Conservation (phyloP, 2,329 filamentous ascomycete species). For the Chaetomiaceae sp. region DNA sequence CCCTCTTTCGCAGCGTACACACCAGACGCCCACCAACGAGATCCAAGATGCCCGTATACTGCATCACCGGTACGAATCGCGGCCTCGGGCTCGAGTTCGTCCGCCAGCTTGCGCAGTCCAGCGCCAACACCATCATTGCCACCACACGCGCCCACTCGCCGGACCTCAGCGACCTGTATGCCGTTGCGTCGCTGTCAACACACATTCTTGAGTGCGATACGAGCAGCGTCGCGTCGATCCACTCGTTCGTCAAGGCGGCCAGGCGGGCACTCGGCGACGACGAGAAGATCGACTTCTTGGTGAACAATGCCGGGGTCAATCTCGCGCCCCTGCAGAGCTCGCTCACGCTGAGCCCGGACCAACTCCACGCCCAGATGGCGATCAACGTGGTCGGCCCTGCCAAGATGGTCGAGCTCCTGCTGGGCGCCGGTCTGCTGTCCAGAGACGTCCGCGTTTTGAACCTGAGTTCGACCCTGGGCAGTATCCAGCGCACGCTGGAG, state of each 20-base stretch:
- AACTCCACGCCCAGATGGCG: constrained; percentile 37
- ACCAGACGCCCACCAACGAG: too few relatives aligned
- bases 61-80: constrained; percentile 32
- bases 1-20: too few relatives aligned
- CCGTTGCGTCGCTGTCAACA: constrained; percentile 18
- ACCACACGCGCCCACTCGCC: constrained; percentile 23
- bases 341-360: constrained; percentile 34
- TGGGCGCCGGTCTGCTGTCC: constrained; percentile 26
- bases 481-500: constrained; percentile 29
- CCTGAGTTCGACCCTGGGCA: constrained; percentile 38
- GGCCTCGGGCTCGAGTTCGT: constrained; percentile 32
- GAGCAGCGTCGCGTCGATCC: constrained; percentile 30
- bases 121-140: constrained; percentile 29
- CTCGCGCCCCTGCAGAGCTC: constrained; percentile 33
- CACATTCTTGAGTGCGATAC: constrained; percentile 31
- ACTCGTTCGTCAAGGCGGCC: constrained; percentile 21
- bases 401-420: constrained; percentile 38
- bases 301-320: constrained; percentile 36
- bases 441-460: constrained; percentile 34
- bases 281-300: constrained; percentile 33
- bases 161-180: constrained; percentile 28
- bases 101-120: constrained; percentile 27
- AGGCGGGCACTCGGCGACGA: constrained; percentile 28
- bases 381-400: constrained; percentile 45
- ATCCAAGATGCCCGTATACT: constrained; percentile 30